Evolutionary conservation across 371 early-diverging fungal genomes (phyloP), one percentile per base, ranked within the genome.

Genomic region (Coemansia linderi): DNA sequence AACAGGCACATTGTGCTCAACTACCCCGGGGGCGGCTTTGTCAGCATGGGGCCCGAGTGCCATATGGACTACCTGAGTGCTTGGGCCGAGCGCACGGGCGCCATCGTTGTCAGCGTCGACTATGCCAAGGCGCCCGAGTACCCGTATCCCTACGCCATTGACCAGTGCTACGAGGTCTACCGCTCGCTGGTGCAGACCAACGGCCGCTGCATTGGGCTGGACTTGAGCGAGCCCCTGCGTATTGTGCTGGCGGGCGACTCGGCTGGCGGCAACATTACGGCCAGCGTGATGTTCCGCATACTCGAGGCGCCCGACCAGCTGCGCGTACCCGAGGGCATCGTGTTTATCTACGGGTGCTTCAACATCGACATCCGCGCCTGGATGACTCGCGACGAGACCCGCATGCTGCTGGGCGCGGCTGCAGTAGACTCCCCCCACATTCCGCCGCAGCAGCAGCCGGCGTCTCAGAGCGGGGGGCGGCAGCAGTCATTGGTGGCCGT

Each of bases 91-190:
- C 85, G 84, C 57, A 90, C 90, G 0, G 81, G 83, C 1, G 73
- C 88, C 1, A 87, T 90, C 2, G 87, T 98, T 1, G 76, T 94
- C 31, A 87, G 91, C 63, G 86, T 98, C 65, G 91, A 98, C 69
- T 97, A 97, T 69, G 92, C 89, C 60, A 98, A 98, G 82, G 94
- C 96, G 2, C 98, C 98, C 19, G 96, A 96, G 81, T 88, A 87
- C 66, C 95, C 98, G 22, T 98, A 92, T 75, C 97, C 98, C 0
- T 92, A 89, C 74, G 94, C 93, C 1, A 80, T 96, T 19, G 90
- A 95, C 59, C 95, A 98, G 77, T 94, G 95, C 75, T 95, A 92
- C 80, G 97, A 94, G 68, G 86, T 93, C 22, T 98, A 97, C 81
- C 77, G 87, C 8, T 61, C 74, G 17, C 81, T 94, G 15, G 78